phyloP scores from a whole-genome alignment of 2,329 filamentous ascomycete species.

The Periglandula ipomoeae region DNA sequence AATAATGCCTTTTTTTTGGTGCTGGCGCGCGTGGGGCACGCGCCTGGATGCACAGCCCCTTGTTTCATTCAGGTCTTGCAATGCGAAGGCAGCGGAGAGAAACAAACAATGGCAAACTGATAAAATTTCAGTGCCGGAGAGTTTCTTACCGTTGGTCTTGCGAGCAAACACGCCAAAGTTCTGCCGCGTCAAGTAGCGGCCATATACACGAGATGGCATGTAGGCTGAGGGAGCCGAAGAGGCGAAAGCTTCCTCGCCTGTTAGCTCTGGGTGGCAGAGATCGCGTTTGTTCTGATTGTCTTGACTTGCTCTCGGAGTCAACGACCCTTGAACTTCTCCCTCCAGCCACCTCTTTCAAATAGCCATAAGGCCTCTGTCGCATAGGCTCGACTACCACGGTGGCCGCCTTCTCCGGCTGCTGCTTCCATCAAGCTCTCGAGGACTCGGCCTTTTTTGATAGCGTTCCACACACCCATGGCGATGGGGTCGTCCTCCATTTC shows the following conservation, averaged over 20 bases:
- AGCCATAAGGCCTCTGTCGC: constrained; percentile 87
- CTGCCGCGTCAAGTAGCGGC: not conserved
- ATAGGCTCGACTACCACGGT: constrained; percentile 74
- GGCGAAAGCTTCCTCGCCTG: not conserved
- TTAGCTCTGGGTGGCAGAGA: not conserved
- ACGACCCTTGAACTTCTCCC: constrained; percentile 49
- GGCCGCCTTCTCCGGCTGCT: constrained; percentile 57
- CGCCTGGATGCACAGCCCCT: too few relatives aligned
- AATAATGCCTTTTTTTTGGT: too few relatives aligned
- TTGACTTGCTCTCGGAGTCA: constrained; percentile 7
- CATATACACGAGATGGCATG: not conserved
- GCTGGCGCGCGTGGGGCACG: not conserved
- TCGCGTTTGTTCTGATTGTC: not conserved
- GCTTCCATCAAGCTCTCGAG: constrained; percentile 71
- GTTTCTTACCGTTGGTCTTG: not conserved
- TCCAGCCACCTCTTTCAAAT: constrained; percentile 65
- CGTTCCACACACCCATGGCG: constrained; percentile 74
- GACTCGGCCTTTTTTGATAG: constrained; percentile 66
- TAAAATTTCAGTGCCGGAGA: not conserved
- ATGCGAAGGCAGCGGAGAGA: not conserved
- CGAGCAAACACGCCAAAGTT: too few relatives aligned
- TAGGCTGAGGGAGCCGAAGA: not conserved
- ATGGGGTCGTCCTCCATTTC: constrained; percentile 48
- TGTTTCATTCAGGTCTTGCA: not conserved
- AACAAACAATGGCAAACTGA: not conserved